phyloP scores from a whole-genome alignment of 257 asterid species.

The Solanum megistacrolobum region DNA sequence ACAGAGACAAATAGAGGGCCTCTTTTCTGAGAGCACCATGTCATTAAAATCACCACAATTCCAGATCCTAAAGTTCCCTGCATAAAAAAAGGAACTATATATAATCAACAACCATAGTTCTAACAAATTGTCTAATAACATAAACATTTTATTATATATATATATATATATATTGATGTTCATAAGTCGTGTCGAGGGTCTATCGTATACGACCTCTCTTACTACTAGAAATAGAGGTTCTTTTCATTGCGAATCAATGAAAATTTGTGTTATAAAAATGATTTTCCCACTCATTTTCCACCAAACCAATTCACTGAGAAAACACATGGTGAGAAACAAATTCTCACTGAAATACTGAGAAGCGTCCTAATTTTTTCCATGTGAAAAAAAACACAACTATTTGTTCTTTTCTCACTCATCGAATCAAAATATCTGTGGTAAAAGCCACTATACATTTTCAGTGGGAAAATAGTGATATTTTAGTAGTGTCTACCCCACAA shows the following conservation, averaged over 20 bases:
- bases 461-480: not conserved
- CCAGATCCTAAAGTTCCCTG: constrained; percentile 54
- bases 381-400: not conserved
- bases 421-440: not conserved
- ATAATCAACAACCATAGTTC: not conserved
- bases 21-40: constrained; percentile 43
- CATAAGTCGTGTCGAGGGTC: not conserved
- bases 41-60: constrained; percentile 24
- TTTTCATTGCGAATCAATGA: not conserved
- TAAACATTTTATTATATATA: not conserved
- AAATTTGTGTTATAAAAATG: not conserved
- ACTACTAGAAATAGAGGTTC: not conserved
- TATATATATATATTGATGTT: not conserved
- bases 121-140: not conserved
- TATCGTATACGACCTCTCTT: not conserved
- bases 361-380: not conserved
- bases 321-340: not conserved
- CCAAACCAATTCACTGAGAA: not conserved
- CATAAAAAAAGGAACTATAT: not conserved
- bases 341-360: not conserved
- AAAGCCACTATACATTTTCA: not conserved
- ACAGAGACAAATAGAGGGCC: constrained; percentile 49
- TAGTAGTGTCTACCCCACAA: not conserved
- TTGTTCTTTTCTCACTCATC: not conserved
- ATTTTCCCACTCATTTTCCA: not conserved